Conservation (phyloP, 768 basidiomycete genomes). For the Aureoboletus auriporus region DNA sequence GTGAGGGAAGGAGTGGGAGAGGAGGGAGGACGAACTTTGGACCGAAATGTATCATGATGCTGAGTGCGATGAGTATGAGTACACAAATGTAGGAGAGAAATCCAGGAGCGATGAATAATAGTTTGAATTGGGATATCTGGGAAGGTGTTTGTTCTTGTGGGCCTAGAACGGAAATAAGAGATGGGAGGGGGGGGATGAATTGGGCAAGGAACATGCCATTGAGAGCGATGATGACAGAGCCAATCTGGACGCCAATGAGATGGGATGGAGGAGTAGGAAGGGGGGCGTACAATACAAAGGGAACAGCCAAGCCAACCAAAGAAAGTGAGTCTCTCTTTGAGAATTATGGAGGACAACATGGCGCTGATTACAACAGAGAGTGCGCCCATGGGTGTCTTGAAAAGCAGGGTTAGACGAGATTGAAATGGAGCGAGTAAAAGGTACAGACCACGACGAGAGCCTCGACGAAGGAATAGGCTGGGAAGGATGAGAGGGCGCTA, state of each 20-base stretch:
- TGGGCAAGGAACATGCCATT: constrained; percentile 51
- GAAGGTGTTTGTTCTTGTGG: constrained; percentile 69
- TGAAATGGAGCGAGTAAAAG: neutral
- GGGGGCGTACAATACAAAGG: constrained; percentile 74
- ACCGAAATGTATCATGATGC: constrained; percentile 79
- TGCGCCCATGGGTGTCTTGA: constrained; percentile 88
- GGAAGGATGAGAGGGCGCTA: constrained; percentile 9
- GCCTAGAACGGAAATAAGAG: constrained; percentile 34
- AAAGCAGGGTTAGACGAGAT: constrained; percentile 1
- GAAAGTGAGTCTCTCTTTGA: constrained; percentile 88
- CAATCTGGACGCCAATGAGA: constrained; percentile 45
- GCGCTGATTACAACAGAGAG: constrained; percentile 95
- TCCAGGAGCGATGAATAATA: constrained; percentile 76
- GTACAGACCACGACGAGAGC: constrained; percentile 83
- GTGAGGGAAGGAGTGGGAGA: neutral
- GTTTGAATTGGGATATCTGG: constrained; percentile 67
- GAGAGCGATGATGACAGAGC: constrained; percentile 85
- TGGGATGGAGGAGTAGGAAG: neutral
- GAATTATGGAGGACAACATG: constrained; percentile 87
- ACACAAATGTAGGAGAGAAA: constrained; percentile 71
- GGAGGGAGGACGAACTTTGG: constrained; percentile 50
- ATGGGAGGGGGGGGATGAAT: neutral
- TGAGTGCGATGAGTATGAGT: constrained; percentile 59
- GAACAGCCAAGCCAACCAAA: constrained; percentile 97
- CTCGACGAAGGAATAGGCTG: constrained; percentile 85